Conservation (phyloP, 2,329 filamentous ascomycete species). For the Ramularia collo-cygni region DNA sequence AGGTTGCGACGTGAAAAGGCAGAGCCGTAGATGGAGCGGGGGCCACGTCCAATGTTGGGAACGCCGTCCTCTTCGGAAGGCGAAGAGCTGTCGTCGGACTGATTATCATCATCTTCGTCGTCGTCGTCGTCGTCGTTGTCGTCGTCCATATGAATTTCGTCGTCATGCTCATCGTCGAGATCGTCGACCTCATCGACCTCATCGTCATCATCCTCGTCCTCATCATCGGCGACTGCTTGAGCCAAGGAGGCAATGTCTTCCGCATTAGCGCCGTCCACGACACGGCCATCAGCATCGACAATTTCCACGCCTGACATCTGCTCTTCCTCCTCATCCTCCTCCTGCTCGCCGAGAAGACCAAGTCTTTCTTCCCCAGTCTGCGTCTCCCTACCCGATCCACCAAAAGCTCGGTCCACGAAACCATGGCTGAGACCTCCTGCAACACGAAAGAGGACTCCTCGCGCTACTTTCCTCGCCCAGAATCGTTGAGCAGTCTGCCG, state of each 20-base stretch:
- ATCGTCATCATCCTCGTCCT: conserved; percentile 13
- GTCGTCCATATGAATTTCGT: conserved; percentile 24
- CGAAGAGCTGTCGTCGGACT: conserved; percentile 26
- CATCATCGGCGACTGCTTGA: conserved; percentile 5
- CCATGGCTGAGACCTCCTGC: conserved; percentile 50
- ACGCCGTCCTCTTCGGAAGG: conserved; percentile 33
- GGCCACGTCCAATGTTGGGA: conserved; percentile 23
- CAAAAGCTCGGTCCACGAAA: conserved; percentile 55
- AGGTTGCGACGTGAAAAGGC: conserved; percentile 43
- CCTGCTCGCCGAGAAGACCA: conserved; percentile 13
- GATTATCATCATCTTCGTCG: conserved; percentile 16
- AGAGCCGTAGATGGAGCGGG: conserved; percentile 39
- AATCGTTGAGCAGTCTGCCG: conserved; percentile 41
- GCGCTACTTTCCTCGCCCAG: conserved; percentile 55
- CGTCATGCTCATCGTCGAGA: conserved; percentile 17
- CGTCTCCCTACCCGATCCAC: conserved; percentile 45
- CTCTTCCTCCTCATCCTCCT: conserved; percentile 14
- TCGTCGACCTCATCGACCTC: conserved; percentile 8
- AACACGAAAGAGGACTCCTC: conserved; percentile 56
- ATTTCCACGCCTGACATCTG: conserved; percentile 16
- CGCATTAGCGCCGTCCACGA: conserved; percentile 13
- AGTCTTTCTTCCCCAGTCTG: conserved; percentile 14
- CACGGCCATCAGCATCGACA: conserved; percentile 9
- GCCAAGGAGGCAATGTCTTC: conserved; percentile 15
- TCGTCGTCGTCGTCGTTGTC: conserved; percentile 23